Conservation (phyloP, 108 stramenopile species). For the Phaeodactylum tricornutum region DNA sequence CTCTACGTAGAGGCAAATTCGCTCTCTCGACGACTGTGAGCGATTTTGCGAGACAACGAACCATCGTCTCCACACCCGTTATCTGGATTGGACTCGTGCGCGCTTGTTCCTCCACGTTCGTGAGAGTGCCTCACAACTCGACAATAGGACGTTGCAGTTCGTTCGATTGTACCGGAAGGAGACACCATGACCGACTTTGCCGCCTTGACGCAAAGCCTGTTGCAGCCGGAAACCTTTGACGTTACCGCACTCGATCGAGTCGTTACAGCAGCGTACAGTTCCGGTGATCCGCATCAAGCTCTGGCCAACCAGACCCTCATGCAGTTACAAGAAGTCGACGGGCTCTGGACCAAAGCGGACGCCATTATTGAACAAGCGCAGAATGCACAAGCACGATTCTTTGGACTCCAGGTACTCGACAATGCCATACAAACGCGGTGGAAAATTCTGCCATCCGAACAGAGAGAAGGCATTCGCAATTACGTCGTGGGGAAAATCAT, state of each 20-base stretch:
- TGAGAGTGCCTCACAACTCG: too few species aligned
- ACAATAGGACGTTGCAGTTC: too few species aligned
- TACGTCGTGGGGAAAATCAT: conserved; percentile 96
- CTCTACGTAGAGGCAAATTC: too few species aligned
- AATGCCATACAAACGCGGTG: conserved; percentile 85
- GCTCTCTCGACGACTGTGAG: too few species aligned
- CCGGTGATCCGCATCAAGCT: conserved; percentile 66
- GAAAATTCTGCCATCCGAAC: conserved; percentile 83
- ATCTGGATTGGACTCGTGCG: too few species aligned
- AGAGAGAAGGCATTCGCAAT: conserved; percentile 95
- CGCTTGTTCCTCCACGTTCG: too few species aligned
- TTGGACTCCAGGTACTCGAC: conserved; percentile 81
- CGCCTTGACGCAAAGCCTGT: neutral
- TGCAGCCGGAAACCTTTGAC: conserved; percentile 54
- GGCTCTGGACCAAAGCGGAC: conserved; percentile 80
- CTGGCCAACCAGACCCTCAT: conserved; percentile 83
- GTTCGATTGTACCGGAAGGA: too few species aligned
- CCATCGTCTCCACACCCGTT: too few species aligned
- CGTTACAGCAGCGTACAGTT: conserved; percentile 71
- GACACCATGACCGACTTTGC: conserved; percentile 2
- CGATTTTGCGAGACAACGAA: too few species aligned
- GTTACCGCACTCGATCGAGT: conserved; percentile 74
- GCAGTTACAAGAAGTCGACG: conserved; percentile 76
- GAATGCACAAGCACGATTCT: conserved; percentile 80
- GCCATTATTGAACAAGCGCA: conserved; percentile 72